Evolutionary conservation across 2,329 filamentous ascomycete genomes (phyloP).

Genomic region (Trichoderma koningii): DNA sequence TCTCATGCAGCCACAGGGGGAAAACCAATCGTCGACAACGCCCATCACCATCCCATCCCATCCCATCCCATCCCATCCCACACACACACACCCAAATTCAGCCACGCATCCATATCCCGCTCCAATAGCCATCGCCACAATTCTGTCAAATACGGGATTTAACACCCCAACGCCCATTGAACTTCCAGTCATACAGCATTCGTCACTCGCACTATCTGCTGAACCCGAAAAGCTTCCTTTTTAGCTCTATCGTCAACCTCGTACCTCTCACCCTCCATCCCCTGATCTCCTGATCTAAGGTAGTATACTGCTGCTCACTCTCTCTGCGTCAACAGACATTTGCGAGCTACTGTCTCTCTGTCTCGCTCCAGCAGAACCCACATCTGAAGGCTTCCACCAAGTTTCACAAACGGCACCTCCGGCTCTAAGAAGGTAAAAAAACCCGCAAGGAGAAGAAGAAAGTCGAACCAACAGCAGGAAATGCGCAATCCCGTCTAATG

Average conservation of each 20-base stretch:
- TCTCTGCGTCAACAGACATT: background rate
- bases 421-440: background rate
- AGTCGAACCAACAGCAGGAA: background rate
- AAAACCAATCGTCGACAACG: background rate
- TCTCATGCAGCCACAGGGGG: background rate
- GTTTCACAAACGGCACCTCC: background rate
- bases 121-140: conserved; percentile 6
- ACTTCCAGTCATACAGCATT: conserved; percentile 1
- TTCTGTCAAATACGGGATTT: conserved; percentile 18
- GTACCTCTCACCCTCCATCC: background rate
- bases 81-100: background rate
- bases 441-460: too few species aligned
- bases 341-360: too few species aligned
- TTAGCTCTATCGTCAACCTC: background rate
- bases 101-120: too few species aligned
- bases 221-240: conserved; percentile 13
- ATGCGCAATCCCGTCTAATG: background rate
- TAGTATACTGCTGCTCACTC: background rate
- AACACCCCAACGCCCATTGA: background rate
- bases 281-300: background rate
- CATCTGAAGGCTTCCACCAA: too few species aligned
- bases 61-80: background rate
- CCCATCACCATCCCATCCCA: background rate
- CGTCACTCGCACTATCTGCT: conserved; percentile 14
- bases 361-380: too few species aligned